Evolutionary conservation across 169 alveolate genomes (phyloP).

Genomic region (Eimeria zaria): DNA sequence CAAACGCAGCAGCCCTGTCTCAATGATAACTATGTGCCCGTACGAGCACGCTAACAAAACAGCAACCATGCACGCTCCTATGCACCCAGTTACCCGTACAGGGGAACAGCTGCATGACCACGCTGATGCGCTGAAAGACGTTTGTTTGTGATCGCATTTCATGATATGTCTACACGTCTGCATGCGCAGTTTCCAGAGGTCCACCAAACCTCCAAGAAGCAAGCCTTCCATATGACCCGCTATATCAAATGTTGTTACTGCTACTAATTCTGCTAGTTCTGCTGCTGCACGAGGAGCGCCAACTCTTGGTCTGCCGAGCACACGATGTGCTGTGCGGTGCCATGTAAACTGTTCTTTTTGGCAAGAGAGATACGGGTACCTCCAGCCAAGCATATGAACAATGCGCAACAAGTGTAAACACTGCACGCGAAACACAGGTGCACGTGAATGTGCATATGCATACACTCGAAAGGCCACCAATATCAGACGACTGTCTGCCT

Average conservation of each 20-base stretch:
- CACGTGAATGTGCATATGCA: neutral
- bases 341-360: constrained; percentile 9
- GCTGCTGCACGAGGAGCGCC: neutral
- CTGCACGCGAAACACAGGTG: neutral
- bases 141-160: neutral
- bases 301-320: neutral
- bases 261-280: neutral
- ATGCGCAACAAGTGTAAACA: neutral
- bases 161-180: neutral
- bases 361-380: neutral
- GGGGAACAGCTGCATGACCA: neutral
- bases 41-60: neutral
- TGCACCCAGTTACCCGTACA: neutral
- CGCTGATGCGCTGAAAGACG: neutral
- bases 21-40: neutral
- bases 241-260: neutral
- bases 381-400: neutral
- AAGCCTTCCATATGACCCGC: neutral
- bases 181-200: neutral
- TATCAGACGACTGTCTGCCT: neutral
- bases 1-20: neutral
- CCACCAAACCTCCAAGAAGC: neutral
- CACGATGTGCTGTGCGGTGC: neutral
- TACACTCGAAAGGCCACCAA: constrained; percentile 10
- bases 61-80: neutral